phyloP scores from a whole-genome alignment of 2,329 filamentous ascomycete species.

The Alternaria brassicae region DNA sequence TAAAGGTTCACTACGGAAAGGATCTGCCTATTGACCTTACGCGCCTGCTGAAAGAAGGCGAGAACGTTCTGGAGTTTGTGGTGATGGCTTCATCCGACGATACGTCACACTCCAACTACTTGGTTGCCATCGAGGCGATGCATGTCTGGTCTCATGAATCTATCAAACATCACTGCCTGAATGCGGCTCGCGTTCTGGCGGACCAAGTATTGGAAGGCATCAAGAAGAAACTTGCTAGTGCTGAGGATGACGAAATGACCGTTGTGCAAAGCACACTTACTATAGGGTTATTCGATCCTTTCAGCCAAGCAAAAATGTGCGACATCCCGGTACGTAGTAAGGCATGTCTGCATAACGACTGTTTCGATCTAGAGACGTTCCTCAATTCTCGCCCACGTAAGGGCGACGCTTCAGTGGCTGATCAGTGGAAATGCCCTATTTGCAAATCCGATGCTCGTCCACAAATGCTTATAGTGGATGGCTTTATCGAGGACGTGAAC shows the following conservation, averaged over 20 bases:
- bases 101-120: conserved; percentile 56
- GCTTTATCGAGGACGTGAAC: conserved; percentile 72
- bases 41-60: conserved; percentile 61
- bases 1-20: conserved; percentile 75
- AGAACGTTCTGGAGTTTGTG: conserved; percentile 66
- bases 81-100: conserved; percentile 42
- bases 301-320: conserved; percentile 62
- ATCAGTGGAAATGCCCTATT: conserved; percentile 87
- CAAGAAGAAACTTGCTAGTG: conserved; percentile 57
- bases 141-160: conserved; percentile 57
- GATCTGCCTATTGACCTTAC: conserved; percentile 81
- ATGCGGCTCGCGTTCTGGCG: conserved; percentile 49
- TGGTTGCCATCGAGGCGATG: conserved; percentile 74
- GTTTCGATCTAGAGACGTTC: conserved; percentile 88
- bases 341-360: conserved; percentile 79
- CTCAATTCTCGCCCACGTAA: conserved; percentile 57
- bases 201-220: conserved; percentile 65
- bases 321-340: conserved; percentile 73
- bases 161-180: conserved; percentile 43
- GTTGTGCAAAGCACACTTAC: conserved; percentile 51
- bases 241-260: conserved; percentile 67
- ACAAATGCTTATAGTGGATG: conserved; percentile 72
- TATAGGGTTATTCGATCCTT: conserved; percentile 58
- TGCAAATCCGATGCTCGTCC: conserved; percentile 82
- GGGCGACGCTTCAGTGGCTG: conserved; percentile 55